phyloP scores from a whole-genome alignment of 2,329 filamentous ascomycete genomes.

The Trichoderma sp. region DNA sequence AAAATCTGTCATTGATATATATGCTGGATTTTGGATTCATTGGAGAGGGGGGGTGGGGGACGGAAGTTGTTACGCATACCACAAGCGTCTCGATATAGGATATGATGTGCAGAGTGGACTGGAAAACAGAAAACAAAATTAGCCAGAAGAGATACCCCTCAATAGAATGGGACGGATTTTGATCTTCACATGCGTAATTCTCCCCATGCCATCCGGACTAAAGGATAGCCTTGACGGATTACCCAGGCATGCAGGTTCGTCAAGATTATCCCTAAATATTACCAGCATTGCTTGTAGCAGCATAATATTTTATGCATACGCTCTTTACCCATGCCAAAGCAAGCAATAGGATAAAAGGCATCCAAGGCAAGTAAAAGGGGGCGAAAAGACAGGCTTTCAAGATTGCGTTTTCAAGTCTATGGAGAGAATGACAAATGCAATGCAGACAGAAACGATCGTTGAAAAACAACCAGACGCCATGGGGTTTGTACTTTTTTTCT shows the following conservation, averaged over 20 bases:
- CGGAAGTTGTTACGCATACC: neutral
- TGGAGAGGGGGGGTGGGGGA: neutral
- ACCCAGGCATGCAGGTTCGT: too few relatives aligned
- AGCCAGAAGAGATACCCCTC: slow-evolving; percentile 38
- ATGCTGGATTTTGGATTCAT: neutral
- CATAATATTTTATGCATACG: neutral
- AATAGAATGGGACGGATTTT: slow-evolving; percentile 35
- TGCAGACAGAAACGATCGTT: slow-evolving; percentile 29
- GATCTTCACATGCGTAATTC: slow-evolving; percentile 30
- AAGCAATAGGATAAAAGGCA: neutral
- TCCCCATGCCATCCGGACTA: neutral
- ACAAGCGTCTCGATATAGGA: neutral
- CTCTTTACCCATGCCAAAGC: slow-evolving; percentile 7
- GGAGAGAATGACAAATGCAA: slow-evolving; percentile 28
- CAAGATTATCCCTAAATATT: neutral
- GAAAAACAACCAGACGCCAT: slow-evolving; percentile 27
- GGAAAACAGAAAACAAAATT: slow-evolving; percentile 32
- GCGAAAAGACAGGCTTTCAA: slow-evolving; percentile 15
- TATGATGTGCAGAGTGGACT: slow-evolving; percentile 16
- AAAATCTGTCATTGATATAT: neutral
- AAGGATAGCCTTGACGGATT: too few relatives aligned
- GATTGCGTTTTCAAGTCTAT: slow-evolving; percentile 1
- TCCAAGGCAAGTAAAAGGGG: neutral
- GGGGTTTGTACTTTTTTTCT: slow-evolving; percentile 9
- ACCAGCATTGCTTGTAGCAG: neutral